These are phyloP conservation scores for Chlorella sorokiniana DNA, from an alignment of 139 green algal genomes.

Conservation along the genomic window DNA sequence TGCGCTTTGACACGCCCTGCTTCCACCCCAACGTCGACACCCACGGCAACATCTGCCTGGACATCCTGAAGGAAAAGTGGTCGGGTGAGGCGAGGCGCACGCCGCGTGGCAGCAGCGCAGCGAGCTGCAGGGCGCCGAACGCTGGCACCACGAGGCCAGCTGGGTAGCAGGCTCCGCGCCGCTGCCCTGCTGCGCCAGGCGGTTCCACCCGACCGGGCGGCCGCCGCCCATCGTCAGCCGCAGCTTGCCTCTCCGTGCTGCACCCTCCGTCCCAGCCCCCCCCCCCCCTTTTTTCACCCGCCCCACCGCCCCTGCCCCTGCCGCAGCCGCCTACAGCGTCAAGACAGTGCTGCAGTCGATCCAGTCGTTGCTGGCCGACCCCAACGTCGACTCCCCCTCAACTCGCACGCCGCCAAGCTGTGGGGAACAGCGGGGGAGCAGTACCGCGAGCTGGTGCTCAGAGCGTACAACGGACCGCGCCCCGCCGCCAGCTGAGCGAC, in stretches of 20 bases:
- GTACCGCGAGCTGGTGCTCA: conserved; percentile 49
- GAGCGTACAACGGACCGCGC: conserved; percentile 1
- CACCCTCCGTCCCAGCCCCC: background rate
- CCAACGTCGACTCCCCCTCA: conserved; percentile 83
- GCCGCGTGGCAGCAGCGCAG: too few species aligned
- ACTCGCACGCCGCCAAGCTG: conserved; percentile 73
- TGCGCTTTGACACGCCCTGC: conserved; percentile 79
- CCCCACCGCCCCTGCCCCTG: background rate
- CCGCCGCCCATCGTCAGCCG: too few species aligned
- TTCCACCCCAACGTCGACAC: conserved; percentile 87
- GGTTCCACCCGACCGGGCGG: too few species aligned
- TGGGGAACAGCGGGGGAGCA: conserved; percentile 70
- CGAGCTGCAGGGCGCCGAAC: too few species aligned
- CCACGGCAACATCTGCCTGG: conserved; percentile 84
- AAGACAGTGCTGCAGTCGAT: conserved; percentile 79
- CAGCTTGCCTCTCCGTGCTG: background rate
- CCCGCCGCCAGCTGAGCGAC: background rate
- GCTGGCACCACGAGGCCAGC: too few species aligned
- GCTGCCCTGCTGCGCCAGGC: too few species aligned
- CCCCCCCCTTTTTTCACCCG: background rate
- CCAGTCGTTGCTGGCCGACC: conserved; percentile 76
- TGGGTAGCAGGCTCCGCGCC: too few species aligned
- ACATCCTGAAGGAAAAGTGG: conserved; percentile 86
- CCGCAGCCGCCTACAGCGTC: conserved; percentile 75
- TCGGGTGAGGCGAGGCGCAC: conserved; percentile 44